Conservation (phyloP, 495 filamentous ascomycete genomes). For the Cladorrhinum samala region DNA sequence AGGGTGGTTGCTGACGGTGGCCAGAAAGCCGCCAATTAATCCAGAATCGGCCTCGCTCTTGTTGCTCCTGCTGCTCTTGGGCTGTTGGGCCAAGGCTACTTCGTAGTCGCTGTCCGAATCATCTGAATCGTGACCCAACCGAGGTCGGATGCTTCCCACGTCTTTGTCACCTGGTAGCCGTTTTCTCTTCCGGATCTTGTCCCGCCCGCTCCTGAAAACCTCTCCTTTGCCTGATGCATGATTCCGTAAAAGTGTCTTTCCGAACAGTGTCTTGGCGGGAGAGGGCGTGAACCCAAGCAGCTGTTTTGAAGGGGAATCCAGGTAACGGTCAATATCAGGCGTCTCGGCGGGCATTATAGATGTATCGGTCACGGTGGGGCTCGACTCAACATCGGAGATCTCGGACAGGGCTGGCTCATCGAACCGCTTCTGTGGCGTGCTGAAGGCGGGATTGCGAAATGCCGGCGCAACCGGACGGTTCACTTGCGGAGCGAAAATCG, state of each 20-base stretch:
- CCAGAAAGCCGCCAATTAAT: slow-evolving; percentile 53
- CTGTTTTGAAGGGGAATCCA: slow-evolving; percentile 28
- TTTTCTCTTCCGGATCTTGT: slow-evolving; percentile 44
- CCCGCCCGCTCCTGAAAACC: slow-evolving; percentile 27
- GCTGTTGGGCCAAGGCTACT: slow-evolving; percentile 6
- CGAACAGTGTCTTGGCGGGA: slow-evolving; percentile 31
- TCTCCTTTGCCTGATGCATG: slow-evolving; percentile 44
- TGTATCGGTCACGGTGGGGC: slow-evolving; percentile 59
- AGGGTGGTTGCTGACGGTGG: slow-evolving; percentile 69
- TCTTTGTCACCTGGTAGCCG: slow-evolving; percentile 36
- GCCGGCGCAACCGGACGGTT: slow-evolving; percentile 35
- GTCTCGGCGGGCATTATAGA: slow-evolving; percentile 54
- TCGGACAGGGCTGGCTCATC: slow-evolving; percentile 60
- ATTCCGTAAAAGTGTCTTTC: slow-evolving; percentile 36
- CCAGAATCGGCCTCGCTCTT: slow-evolving; percentile 20
- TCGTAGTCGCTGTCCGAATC: slow-evolving; percentile 48
- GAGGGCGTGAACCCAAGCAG: slow-evolving; percentile 39
- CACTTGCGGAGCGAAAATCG: slow-evolving; percentile 33
- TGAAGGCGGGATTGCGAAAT: slow-evolving; percentile 68
- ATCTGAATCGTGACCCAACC: slow-evolving; percentile 45
- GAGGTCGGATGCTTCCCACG: slow-evolving; percentile 36
- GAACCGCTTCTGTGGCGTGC: slow-evolving; percentile 66
- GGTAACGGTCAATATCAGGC: slow-evolving; percentile 31
- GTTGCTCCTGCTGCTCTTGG: slow-evolving; percentile 26
- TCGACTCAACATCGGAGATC: slow-evolving; percentile 72